Percentiles rank a stretch among this genome's conserved stretches.
phyloP scores from a whole-genome alignment of 352 stramenopile genomes.

The Pythium periplocum region DNA sequence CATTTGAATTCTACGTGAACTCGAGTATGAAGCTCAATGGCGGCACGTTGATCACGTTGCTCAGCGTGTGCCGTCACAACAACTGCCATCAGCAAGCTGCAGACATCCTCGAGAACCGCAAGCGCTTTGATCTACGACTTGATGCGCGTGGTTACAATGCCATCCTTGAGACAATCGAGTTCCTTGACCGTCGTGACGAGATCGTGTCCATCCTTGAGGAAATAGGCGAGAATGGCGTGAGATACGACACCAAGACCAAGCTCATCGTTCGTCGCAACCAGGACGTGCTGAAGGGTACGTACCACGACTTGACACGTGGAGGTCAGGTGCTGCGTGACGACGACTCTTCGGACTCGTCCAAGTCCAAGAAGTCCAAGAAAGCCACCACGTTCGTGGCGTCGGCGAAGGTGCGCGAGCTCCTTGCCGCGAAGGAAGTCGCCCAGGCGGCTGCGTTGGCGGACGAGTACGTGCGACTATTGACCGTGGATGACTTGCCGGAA shows the following conservation, averaged over 20 bases:
- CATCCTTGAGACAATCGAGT: conserved; percentile 67
- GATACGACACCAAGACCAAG: conserved; percentile 54
- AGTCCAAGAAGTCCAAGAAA: conserved; percentile 15
- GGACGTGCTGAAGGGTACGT: conserved; percentile 34
- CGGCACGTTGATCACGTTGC: conserved; percentile 59
- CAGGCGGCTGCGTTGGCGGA: conserved; percentile 41
- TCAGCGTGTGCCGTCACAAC: conserved; percentile 66
- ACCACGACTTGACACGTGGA: conserved; percentile 23
- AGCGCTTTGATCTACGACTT: conserved; percentile 65
- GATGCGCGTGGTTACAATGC: conserved; percentile 68
- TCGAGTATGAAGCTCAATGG: conserved; percentile 76
- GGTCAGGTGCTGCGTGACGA: conserved; percentile 8
- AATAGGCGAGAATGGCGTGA: conserved; percentile 49
- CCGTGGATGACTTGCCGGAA: conserved; percentile 29
- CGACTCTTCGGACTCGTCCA: background rate
- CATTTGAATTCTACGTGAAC: conserved; percentile 79
- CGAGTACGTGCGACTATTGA: conserved; percentile 29
- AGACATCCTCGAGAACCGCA: conserved; percentile 73
- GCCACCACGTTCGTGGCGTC: conserved; percentile 15
- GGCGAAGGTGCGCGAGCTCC: conserved; percentile 40
- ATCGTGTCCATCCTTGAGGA: conserved; percentile 53
- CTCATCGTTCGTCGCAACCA: conserved; percentile 54
- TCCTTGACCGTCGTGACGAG: conserved; percentile 58
- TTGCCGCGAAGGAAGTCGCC: conserved; percentile 25
- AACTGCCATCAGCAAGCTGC: conserved; percentile 62